Base-by-base conservation (phyloP, 2,329 filamentous ascomycete genomes). In the Fusarium brachygibbosum region DNA sequence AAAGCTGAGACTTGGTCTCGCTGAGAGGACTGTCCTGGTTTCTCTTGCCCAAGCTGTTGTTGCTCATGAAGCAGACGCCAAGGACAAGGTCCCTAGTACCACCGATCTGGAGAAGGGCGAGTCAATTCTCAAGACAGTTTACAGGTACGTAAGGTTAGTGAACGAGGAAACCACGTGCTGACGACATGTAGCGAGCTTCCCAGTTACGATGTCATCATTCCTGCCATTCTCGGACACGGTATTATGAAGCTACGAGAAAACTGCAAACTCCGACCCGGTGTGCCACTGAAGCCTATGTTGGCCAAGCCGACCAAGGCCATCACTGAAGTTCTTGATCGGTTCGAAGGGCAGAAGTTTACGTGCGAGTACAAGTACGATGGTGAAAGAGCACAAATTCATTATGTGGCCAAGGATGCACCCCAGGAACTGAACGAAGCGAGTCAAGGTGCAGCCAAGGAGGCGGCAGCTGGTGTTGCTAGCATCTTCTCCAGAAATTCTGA, bases 331-430 rank as follows among this genome's bases (percentile, higher is more conserved):
- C 86, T 99, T 13, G 95, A 99, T 79, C 92, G 96, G 7, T 99
- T 99, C 71, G 96, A 98, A 77, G 90, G 92, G 68, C 96, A 97
- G 77, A 92, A 91, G 28, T 99, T 99, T 76, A 98, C 96, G 2
- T 99, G 96, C 81, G 96, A 99, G 79, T 99, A 97, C 85, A 99
- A 99, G 80, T 99, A 99, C 76, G 96, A 99, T 75, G 96, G 96
- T 49, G 96, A 99, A 80, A 87, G 96, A 77, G 96, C 96, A n/a
- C 96, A 99, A 78, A 98, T 99, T 51, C 96, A 99, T 78, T 99
- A 97, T 72, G 93, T 98, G 32, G 91, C 94, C 6, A 93, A 93
- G 66, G 92, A 95, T 66, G 87, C 92, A 12, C 83, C 88, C 3
- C 83, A 91, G 62, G 86, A 93, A 56, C 91, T 93, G 71, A 86